These are phyloP conservation scores for Chytriomyces confervae DNA, from an alignment of 192 early-diverging fungal species.

Conservation along the genomic window DNA sequence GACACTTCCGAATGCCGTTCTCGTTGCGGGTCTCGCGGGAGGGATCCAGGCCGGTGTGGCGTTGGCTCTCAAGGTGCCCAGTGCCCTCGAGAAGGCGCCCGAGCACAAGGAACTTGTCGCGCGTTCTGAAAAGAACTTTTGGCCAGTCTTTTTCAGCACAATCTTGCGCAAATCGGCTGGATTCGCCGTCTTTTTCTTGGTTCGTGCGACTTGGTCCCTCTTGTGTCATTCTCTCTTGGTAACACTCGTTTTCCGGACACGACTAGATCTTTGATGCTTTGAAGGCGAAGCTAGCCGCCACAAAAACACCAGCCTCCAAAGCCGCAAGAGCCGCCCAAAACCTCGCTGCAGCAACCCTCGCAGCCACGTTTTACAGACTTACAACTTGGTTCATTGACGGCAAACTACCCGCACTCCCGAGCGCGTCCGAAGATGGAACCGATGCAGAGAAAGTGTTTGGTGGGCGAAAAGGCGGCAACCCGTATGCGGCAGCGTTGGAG, in stretches of 20 bases:
- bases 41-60: too few relatives aligned
- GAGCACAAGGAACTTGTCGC: neutral
- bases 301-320: neutral
- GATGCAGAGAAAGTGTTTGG: too few relatives aligned
- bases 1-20: neutral
- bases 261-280: too few relatives aligned
- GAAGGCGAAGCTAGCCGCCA: neutral
- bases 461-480: neutral
- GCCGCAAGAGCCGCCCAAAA: neutral
- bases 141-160: too few relatives aligned
- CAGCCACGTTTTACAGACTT: too few relatives aligned
- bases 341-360: neutral
- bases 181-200: slow-evolving; percentile 3
- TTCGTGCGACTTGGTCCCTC: too few relatives aligned
- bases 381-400: too few relatives aligned
- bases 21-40: neutral
- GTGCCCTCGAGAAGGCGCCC: slow-evolving; percentile 1
- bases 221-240: neutral
- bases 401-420: too few relatives aligned
- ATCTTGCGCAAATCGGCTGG: too few relatives aligned
- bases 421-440: too few relatives aligned
- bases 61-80: neutral
- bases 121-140: too few relatives aligned
- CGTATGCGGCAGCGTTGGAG: neutral
- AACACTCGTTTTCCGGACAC: neutral